phyloP scores from a whole-genome alignment of 306 rosid species.

The Rubus parviflorus region DNA sequence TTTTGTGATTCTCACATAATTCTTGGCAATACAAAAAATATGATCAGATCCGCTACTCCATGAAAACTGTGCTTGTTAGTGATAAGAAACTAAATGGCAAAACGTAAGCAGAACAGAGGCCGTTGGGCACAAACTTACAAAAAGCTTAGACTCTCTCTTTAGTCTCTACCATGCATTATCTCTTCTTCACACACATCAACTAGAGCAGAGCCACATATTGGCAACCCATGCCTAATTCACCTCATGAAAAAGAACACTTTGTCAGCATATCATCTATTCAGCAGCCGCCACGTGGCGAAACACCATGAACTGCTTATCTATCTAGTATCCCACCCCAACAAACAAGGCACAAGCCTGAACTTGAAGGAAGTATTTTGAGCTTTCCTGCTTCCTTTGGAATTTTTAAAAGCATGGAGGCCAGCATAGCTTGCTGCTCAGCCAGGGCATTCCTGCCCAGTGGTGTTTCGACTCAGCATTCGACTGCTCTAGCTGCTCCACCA shows the following conservation, averaged over 20 bases:
- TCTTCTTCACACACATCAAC: slow-evolving; percentile 19
- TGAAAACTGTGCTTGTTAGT: neutral
- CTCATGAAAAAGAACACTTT: slow-evolving; percentile 25
- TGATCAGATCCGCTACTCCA: neutral
- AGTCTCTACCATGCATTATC: slow-evolving; percentile 56
- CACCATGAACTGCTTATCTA: slow-evolving; percentile 56
- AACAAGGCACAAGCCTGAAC: slow-evolving; percentile 6
- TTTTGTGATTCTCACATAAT: no score
- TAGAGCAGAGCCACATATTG: slow-evolving; percentile 68
- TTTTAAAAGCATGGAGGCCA: slow-evolving; percentile 60
- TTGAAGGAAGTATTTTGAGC: slow-evolving; percentile 3
- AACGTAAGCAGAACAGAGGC: neutral
- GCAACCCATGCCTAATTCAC: slow-evolving; percentile 46
- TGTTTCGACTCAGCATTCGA: slow-evolving; percentile 55
- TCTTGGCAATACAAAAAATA: no score
- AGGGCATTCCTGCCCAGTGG: slow-evolving; percentile 55
- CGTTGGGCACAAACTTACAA: slow-evolving; percentile 30
- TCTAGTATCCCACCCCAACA: slow-evolving; percentile 40
- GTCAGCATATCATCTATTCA: slow-evolving; percentile 45
- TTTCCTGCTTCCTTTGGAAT: neutral
- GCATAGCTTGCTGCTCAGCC: slow-evolving; percentile 63
- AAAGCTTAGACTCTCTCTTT: neutral
- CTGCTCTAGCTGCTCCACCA: slow-evolving; percentile 42
- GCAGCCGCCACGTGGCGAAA: slow-evolving; percentile 46
- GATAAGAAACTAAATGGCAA: neutral